phyloP scores from a whole-genome alignment of 2,329 filamentous ascomycete genomes.

The Botryosphaeria agaves region DNA sequence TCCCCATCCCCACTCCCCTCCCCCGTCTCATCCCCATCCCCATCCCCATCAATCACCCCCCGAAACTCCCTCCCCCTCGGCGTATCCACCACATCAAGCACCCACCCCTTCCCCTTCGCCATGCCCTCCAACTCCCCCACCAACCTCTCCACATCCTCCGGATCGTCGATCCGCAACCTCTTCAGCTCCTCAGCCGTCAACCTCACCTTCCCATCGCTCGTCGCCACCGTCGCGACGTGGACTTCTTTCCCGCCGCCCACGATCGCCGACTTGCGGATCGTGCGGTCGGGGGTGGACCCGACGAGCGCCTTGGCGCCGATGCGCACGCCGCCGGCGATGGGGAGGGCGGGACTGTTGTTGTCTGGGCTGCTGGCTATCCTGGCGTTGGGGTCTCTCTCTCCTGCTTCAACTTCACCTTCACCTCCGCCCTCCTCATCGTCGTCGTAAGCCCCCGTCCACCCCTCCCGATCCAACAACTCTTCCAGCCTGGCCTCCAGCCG shows the following conservation, averaged over 20 bases:
- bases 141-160: constrained; percentile 50
- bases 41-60: constrained; percentile 47
- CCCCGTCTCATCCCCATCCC: constrained; percentile 26
- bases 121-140: constrained; percentile 49
- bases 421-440: not conserved
- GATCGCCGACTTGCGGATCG: constrained; percentile 35
- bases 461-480: not conserved
- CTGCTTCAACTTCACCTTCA: not conserved
- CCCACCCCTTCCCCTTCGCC: constrained; percentile 59
- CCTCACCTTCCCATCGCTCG: constrained; percentile 27
- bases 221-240: constrained; percentile 29
- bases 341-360: no score
- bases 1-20: constrained; percentile 6
- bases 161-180: constrained; percentile 43
- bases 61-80: constrained; percentile 48
- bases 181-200: constrained; percentile 51
- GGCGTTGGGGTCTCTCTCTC: not conserved
- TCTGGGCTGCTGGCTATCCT: no score
- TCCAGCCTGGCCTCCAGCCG: not conserved
- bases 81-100: constrained; percentile 59
- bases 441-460: no score
- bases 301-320: constrained; percentile 40
- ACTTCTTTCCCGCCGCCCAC: constrained; percentile 35
- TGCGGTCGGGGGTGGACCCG: constrained; percentile 31
- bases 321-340: constrained; percentile 38